A percentile compares a stretch with the other conserved stretches of the same genome.
Evolutionary conservation across 2,329 filamentous ascomycete genomes (phyloP).

Genomic region (Chlorencoelia australis): DNA sequence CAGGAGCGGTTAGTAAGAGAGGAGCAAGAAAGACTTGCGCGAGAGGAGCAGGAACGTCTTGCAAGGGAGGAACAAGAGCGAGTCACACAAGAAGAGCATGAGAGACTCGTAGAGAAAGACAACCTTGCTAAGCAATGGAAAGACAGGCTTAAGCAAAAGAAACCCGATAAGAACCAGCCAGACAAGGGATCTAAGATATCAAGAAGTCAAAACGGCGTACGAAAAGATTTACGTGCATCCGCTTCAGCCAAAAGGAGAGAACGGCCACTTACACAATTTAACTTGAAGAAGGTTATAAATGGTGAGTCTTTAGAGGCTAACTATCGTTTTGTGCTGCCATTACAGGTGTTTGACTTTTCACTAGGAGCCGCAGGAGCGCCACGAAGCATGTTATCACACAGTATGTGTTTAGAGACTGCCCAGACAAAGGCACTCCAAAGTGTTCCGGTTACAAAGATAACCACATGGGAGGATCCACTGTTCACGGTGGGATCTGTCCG

Average conservation of each 20-base stretch:
- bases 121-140: conserved; percentile 11
- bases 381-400: not conserved
- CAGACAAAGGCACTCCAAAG: not conserved
- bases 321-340: conserved; percentile 8
- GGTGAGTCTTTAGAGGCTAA: conserved; percentile 10
- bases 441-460: not conserved
- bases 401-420: not conserved
- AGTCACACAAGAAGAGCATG: conserved; percentile 2
- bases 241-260: conserved; percentile 10
- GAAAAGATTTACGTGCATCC: conserved; percentile 5
- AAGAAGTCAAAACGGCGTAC: conserved; percentile 10
- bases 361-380: conserved; percentile 8
- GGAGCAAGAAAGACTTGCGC: not conserved
- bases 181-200: conserved; percentile 8
- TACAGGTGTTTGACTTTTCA: conserved; percentile 9
- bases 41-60: conserved; percentile 9
- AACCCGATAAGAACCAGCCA: conserved; percentile 9
- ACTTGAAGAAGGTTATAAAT: conserved; percentile 11
- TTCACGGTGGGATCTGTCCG: not conserved
- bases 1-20: not conserved
- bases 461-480: not conserved
- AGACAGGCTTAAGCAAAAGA: conserved; percentile 6
- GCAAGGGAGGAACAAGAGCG: conserved; percentile 8
- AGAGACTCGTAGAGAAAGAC: not conserved
- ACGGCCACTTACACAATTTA: conserved; percentile 10